Percentiles rank a stretch among this genome's conserved stretches.
These are phyloP conservation scores for Calendula officinalis DNA, from an alignment of 129 eudicot species.

Conservation along the genomic window DNA sequence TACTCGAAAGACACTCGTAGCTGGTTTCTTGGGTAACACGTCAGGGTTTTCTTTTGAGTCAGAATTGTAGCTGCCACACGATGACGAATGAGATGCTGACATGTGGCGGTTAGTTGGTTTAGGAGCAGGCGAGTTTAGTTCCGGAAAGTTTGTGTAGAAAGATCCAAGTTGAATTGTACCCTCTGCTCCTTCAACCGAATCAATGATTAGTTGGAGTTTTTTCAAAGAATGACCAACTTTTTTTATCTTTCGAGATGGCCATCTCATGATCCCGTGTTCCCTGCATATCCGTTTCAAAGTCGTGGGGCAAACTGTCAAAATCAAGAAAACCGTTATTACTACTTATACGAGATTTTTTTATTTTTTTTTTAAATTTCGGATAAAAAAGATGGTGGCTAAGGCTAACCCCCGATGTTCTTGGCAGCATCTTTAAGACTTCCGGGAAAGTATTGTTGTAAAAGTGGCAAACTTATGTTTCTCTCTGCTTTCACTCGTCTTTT, in stretches of 20 bases:
- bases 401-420: conserved; percentile 55
- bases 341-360: neutral
- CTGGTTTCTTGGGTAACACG: conserved; percentile 29
- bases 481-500: conserved; percentile 44
- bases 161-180: conserved; percentile 60
- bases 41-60: conserved; percentile 38
- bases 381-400: conserved; percentile 29
- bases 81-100: conserved; percentile 37
- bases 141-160: conserved; percentile 57
- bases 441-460: conserved; percentile 62
- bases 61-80: conserved; percentile 39
- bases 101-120: conserved; percentile 20
- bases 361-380: too few relatives aligned
- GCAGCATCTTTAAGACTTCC: conserved; percentile 80
- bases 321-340: neutral
- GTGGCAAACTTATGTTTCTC: conserved; percentile 51
- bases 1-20: conserved; percentile 36
- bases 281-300: conserved; percentile 81
- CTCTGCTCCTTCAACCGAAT: conserved; percentile 64
- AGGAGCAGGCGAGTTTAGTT: conserved; percentile 38
- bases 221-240: conserved; percentile 65
- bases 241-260: conserved; percentile 75
- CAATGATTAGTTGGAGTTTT: conserved; percentile 65
- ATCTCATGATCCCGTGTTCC: conserved; percentile 64
- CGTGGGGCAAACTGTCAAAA: conserved; percentile 52